phyloP scores from a whole-genome alignment of 108 stramenopile species.

The Schizochytrium sp. region DNA sequence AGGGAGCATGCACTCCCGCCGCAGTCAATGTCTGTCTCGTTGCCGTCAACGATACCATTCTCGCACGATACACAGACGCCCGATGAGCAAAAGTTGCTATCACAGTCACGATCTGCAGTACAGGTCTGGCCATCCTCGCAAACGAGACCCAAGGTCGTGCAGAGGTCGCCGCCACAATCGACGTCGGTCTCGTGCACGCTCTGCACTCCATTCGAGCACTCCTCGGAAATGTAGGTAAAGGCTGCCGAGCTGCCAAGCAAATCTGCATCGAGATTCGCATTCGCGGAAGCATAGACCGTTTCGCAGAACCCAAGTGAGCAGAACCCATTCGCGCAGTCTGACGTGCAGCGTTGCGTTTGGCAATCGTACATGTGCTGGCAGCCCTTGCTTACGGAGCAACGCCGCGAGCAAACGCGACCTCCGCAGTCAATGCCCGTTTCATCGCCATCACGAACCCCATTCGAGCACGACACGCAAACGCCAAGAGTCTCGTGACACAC shows the following conservation, averaged over 20 bases:
- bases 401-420: not conserved
- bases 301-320: not conserved
- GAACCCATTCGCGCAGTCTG: not conserved
- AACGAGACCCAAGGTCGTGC: not conserved
- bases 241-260: not conserved
- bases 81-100: not conserved
- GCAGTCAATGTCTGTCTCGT: not conserved
- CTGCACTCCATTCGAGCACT: not conserved
- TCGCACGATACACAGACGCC: not conserved
- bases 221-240: not conserved
- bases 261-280: not conserved
- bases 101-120: not conserved
- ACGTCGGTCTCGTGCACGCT: not conserved
- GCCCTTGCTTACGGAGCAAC: not conserved
- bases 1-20: not conserved
- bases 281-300: not conserved
- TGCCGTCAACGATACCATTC: not conserved
- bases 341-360: not conserved
- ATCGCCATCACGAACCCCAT: not conserved
- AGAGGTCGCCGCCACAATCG: not conserved
- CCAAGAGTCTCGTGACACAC: not conserved
- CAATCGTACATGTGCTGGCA: constrained; percentile 10
- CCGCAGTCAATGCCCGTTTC: not conserved
- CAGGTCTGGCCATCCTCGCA: not conserved
- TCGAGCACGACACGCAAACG: not conserved